Conservation (phyloP, 257 asterid genomes). For the Penstemon davidsonii region DNA sequence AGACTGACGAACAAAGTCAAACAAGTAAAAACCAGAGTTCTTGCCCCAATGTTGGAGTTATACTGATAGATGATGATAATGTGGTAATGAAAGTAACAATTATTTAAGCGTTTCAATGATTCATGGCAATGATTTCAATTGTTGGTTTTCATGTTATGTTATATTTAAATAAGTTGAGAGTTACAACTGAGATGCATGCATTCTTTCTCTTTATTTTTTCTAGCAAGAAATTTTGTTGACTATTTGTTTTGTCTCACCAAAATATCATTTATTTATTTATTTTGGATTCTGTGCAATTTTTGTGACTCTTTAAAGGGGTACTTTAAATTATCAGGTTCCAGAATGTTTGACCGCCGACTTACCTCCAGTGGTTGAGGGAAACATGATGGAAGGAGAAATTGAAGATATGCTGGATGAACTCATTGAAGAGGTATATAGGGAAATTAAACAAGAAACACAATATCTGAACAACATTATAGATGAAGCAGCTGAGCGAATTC, state of each 20-base stretch:
- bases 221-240: background rate
- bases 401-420: constrained; percentile 29
- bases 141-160: background rate
- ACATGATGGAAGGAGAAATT: constrained; percentile 23
- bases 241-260: background rate
- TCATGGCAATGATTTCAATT: no score
- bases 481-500: constrained; percentile 16
- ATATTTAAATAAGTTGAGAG: background rate
- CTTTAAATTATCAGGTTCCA: constrained; percentile 41
- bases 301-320: background rate
- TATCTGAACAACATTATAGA: background rate
- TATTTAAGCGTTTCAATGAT: background rate
- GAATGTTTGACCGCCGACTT: constrained; percentile 52
- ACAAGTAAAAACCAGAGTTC: background rate
- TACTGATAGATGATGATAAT: constrained; percentile 14
- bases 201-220: background rate
- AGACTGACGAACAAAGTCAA: background rate
- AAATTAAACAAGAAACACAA: constrained; percentile 22
- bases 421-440: constrained; percentile 28
- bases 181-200: background rate
- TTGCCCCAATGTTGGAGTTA: background rate
- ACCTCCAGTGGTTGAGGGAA: constrained; percentile 57
- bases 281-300: background rate
- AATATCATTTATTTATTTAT: background rate
- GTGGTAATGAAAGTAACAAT: constrained; percentile 19